phyloP scores from a whole-genome alignment of 768 basidiomycete genomes.

The Suillus variegatus region DNA sequence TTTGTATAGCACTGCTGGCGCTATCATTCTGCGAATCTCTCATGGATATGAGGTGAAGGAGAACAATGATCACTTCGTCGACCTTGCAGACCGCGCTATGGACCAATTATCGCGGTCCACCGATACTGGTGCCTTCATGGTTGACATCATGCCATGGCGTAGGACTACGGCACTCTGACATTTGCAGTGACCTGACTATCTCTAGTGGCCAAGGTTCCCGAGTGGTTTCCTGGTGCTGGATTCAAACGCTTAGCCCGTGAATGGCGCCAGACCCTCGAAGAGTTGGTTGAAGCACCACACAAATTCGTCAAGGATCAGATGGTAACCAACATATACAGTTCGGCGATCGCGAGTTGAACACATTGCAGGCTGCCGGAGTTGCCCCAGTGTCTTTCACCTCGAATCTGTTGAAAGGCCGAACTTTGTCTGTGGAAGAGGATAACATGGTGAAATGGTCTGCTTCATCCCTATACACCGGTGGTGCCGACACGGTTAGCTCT shows the following conservation, averaged over 20 bases:
- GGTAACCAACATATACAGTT: conserved; percentile 29
- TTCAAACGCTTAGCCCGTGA: conserved; percentile 54
- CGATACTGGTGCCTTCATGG: conserved; percentile 48
- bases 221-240: conserved; percentile 57
- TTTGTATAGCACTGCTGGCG: conserved; percentile 44
- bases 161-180: conserved; percentile 14
- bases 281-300: conserved; percentile 59
- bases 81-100: conserved; percentile 52
- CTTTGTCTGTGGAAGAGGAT: conserved; percentile 2
- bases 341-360: background rate
- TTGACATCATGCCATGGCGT: conserved; percentile 51
- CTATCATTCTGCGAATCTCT: conserved; percentile 53
- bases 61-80: conserved; percentile 48
- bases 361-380: conserved; percentile 51
- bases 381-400: conserved; percentile 55
- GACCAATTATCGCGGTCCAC: conserved; percentile 52
- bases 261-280: conserved; percentile 54
- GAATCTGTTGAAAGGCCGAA: conserved; percentile 40
- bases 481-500: conserved; percentile 42
- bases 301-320: conserved; percentile 64
- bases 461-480: conserved; percentile 59
- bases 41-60: conserved; percentile 60
- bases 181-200: background rate
- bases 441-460: conserved; percentile 21
- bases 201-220: conserved; percentile 48